phyloP scores from a whole-genome alignment of 2,329 filamentous ascomycete genomes.

The Fusarium hainanense region DNA sequence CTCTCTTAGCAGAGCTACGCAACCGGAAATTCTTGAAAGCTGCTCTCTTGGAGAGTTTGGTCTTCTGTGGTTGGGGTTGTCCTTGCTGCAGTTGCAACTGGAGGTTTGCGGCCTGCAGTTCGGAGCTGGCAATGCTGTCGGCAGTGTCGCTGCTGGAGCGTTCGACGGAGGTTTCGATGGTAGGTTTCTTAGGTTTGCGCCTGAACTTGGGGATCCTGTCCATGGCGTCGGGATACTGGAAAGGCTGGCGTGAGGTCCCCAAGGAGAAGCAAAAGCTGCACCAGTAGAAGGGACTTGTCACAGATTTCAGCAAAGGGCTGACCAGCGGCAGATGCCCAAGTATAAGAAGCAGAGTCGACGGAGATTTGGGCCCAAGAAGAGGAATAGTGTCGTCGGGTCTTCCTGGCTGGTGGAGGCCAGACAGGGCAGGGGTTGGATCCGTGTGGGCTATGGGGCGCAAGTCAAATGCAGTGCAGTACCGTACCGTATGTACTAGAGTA shows the following conservation, averaged over 20 bases:
- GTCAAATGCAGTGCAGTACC: conserved; percentile 4
- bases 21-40: conserved; percentile 60
- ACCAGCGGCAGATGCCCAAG: conserved; percentile 24
- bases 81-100: conserved; percentile 38
- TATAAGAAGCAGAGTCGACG: conserved; percentile 27
- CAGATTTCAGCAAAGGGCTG: conserved; percentile 15
- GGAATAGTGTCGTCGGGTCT: conserved; percentile 39
- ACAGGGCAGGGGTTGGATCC: conserved; percentile 40
- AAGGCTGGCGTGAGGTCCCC: conserved; percentile 26
- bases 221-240: conserved; percentile 46
- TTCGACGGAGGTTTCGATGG: conserved; percentile 56
- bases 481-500: background rate
- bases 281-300: conserved; percentile 26
- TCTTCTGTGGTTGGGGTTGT: conserved; percentile 32
- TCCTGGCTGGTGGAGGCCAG: conserved; percentile 38
- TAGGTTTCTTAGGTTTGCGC: conserved; percentile 58
- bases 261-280: conserved; percentile 21
- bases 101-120: conserved; percentile 39
- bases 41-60: conserved; percentile 49
- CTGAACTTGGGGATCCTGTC: conserved; percentile 57
- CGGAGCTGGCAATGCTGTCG: conserved; percentile 46
- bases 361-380: conserved; percentile 37
- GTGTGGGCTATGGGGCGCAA: conserved; percentile 37
- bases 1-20: conserved; percentile 60
- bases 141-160: conserved; percentile 46